These are phyloP conservation scores for Aspergillus ustus DNA, from an alignment of 2,329 filamentous ascomycete genomes.

Conservation along the genomic window DNA sequence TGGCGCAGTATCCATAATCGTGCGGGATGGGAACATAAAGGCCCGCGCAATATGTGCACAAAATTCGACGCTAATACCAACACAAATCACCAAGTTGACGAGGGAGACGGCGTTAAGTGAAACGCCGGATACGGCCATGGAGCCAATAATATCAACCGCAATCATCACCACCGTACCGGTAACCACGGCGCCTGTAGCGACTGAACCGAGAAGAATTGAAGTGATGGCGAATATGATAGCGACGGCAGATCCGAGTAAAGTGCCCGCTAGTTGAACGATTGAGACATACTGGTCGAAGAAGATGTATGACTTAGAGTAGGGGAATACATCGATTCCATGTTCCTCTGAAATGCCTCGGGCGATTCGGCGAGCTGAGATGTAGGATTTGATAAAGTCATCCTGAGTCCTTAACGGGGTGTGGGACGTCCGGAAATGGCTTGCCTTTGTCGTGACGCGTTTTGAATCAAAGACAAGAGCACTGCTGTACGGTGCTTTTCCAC, in stretches of 20 bases:
- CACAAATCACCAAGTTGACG: slow-evolving; percentile 95
- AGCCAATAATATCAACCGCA: slow-evolving; percentile 89
- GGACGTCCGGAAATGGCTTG: slow-evolving; percentile 89
- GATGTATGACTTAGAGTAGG: slow-evolving; percentile 97
- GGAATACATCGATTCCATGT: slow-evolving; percentile 84
- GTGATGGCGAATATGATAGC: slow-evolving; percentile 84
- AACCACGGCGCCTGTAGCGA: slow-evolving; percentile 80
- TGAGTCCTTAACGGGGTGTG: slow-evolving; percentile 88
- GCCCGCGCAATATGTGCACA: slow-evolving; percentile 95
- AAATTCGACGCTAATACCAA: slow-evolving; percentile 96
- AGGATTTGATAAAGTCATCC: slow-evolving; percentile 89
- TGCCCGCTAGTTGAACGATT: slow-evolving; percentile 79
- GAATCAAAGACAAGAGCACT: slow-evolving; percentile 79
- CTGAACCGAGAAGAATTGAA: slow-evolving; percentile 78
- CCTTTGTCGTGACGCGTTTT: slow-evolving; percentile 68
- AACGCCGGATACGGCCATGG: slow-evolving; percentile 87
- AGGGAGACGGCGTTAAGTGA: slow-evolving; percentile 93
- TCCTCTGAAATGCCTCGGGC: slow-evolving; percentile 72
- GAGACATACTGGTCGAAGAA: slow-evolving; percentile 97
- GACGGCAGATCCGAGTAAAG: slow-evolving; percentile 80
- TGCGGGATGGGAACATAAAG: slow-evolving; percentile 88
- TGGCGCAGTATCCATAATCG: slow-evolving; percentile 79
- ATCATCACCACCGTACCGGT: slow-evolving; percentile 91
- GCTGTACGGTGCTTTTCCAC: slow-evolving; percentile 84
- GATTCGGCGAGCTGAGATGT: slow-evolving; percentile 86